A percentile compares a stretch with the other conserved stretches of the same genome.
phyloP scores from a whole-genome alignment of 1,139 yeast species.

The Blastobotrys illinoisensis region DNA sequence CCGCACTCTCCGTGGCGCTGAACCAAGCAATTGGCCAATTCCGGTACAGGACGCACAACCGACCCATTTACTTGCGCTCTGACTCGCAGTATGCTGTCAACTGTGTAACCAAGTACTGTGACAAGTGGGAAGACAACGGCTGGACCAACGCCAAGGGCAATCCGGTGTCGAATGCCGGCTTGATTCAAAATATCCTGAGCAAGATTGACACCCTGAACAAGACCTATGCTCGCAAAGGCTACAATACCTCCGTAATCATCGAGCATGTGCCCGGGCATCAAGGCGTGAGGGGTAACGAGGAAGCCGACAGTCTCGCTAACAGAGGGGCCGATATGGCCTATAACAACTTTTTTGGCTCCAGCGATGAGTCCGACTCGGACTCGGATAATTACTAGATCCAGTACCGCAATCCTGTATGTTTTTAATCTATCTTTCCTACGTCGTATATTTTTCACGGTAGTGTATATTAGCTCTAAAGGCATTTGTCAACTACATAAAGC shows the following conservation, averaged over 20 bases:
- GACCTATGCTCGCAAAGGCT: constrained; percentile 27
- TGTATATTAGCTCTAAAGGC: not conserved
- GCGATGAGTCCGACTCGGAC: too few species aligned
- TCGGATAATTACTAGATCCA: too few species aligned
- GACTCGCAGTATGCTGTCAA: constrained; percentile 57
- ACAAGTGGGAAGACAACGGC: constrained; percentile 48
- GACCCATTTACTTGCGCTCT: constrained; percentile 34
- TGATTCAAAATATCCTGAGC: constrained; percentile 16
- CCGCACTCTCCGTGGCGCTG: constrained; percentile 58
- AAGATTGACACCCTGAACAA: constrained; percentile 19
- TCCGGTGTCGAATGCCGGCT: constrained; percentile 5
- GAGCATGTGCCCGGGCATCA: constrained; percentile 69
- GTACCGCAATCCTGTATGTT: too few species aligned
- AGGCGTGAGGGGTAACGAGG: constrained; percentile 65
- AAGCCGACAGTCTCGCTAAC: constrained; percentile 69
- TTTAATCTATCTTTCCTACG: too few species aligned
- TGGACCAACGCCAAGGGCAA: constrained; percentile 36
- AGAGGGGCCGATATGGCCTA: constrained; percentile 6
- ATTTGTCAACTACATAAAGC: not conserved
- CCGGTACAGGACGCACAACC: not conserved
- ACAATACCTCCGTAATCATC: constrained; percentile 35
- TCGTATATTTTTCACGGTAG: too few species aligned
- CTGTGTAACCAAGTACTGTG: constrained; percentile 46
- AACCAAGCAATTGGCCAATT: constrained; percentile 9
- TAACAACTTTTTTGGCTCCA: too few species aligned